phyloP scores from a whole-genome alignment of 768 basidiomycete genomes.

The Xerocomus brunneocitrinus region DNA sequence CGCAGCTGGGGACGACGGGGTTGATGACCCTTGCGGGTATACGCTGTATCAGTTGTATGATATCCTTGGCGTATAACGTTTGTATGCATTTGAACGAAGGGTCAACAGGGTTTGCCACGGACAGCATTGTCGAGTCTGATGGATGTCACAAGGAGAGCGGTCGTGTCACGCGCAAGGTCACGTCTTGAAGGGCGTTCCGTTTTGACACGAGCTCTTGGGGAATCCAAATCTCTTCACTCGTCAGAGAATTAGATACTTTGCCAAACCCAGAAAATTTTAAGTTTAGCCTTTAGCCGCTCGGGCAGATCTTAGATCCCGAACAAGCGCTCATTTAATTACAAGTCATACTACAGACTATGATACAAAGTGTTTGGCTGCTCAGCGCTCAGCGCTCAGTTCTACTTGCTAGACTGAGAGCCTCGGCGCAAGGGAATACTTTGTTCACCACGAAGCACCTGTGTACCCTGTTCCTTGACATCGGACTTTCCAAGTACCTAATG shows the following conservation, averaged over 20 bases:
- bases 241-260: neutral
- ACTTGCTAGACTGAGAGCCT: conserved; percentile 22
- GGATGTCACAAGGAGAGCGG: neutral
- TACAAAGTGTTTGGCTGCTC: neutral
- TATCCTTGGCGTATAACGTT: neutral
- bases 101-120: conserved; percentile 9
- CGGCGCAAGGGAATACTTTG: conserved; percentile 31
- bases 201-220: neutral
- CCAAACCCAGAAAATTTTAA: conserved; percentile 3
- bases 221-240: neutral
- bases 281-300: conserved; percentile 19
- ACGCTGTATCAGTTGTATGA: neutral
- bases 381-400: too few relatives aligned
- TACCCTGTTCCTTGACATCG: conserved; percentile 48
- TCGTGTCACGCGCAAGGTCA: neutral
- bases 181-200: neutral
- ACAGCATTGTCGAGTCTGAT: conserved; percentile 12
- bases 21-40: conserved; percentile 32
- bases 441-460: conserved; percentile 50
- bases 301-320: conserved; percentile 18
- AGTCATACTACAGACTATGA: neutral
- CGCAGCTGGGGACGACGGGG: conserved; percentile 56
- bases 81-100: neutral
- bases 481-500: conserved; percentile 30
- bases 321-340: neutral